phyloP scores from a whole-genome alignment of 495 filamentous ascomycete species.

The Choiromyces venosus region DNA sequence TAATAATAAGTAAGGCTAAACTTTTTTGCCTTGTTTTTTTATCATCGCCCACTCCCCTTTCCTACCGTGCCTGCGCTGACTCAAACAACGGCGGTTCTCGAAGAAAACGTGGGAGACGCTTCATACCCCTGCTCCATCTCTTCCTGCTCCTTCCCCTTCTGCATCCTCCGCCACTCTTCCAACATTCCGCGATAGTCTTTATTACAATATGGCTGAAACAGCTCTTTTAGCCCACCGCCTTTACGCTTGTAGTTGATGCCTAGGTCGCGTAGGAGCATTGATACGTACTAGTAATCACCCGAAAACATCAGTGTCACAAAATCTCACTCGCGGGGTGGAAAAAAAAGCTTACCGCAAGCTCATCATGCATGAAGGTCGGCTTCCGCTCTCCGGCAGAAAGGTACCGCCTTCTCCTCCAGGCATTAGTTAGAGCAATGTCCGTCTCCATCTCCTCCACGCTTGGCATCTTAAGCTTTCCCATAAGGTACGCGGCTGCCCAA shows the following conservation, averaged over 20 bases:
- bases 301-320: conserved; percentile 15
- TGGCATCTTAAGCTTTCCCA: conserved; percentile 37
- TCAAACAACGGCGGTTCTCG: background rate
- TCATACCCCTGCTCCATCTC: conserved; percentile 7
- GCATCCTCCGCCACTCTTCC: conserved; percentile 29
- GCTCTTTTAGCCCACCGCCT: conserved; percentile 26
- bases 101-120: background rate
- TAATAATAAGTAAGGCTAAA: background rate
- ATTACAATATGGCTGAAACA: conserved; percentile 34
- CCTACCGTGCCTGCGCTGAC: background rate
- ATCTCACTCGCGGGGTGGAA: background rate
- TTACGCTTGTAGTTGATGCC: conserved; percentile 47
- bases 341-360: conserved; percentile 23
- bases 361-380: conserved; percentile 34
- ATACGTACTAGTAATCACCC: conserved; percentile 54
- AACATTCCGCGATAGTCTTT: conserved; percentile 35
- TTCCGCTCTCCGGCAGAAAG: conserved; percentile 29
- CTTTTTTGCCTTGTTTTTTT: no score
- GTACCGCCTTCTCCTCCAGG: conserved; percentile 30
- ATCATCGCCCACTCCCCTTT: background rate
- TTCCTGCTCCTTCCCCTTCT: conserved; percentile 13
- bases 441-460: conserved; percentile 18
- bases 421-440: conserved; percentile 30
- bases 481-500: conserved; percentile 65
- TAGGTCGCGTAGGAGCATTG: conserved; percentile 63